Percentiles rank a stretch among this genome's conserved stretches.
Conservation (phyloP, 352 stramenopile species). For the Pythium phragmiticola region DNA sequence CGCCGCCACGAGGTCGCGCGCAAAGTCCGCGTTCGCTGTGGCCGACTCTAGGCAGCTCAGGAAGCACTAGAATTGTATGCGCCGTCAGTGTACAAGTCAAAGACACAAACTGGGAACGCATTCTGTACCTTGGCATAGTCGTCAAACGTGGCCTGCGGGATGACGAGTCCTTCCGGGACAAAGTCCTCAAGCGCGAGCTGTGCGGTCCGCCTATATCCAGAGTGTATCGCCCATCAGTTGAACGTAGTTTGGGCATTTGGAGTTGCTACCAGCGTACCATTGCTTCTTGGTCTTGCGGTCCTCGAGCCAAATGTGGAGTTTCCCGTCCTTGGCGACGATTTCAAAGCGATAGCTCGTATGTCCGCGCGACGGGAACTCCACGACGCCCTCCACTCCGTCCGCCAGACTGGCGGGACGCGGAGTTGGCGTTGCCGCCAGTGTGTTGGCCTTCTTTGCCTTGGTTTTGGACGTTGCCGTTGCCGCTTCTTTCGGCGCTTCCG, state of each 20-base stretch:
- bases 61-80: not conserved
- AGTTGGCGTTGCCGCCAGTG: not conserved
- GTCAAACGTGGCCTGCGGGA: constrained; percentile 10
- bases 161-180: not conserved
- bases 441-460: not conserved
- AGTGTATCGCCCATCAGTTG: too few species aligned
- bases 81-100: too few species aligned
- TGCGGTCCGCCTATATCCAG: not conserved
- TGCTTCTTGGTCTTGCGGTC: constrained; percentile 17
- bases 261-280: not conserved
- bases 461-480: too few species aligned
- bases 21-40: not conserved
- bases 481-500: too few species aligned
- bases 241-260: too few species aligned
- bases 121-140: constrained; percentile 12
- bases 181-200: not conserved
- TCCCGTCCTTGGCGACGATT: not conserved
- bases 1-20: not conserved
- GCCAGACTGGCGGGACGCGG: not conserved
- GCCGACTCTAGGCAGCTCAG: not conserved
- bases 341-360: constrained; percentile 3
- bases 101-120: too few species aligned
- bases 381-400: not conserved
- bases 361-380: constrained; percentile 4
- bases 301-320: constrained; percentile 13